These are phyloP conservation scores for Adansonia gregorii DNA, from an alignment of 441 rosid species.

Conservation along the genomic window DNA sequence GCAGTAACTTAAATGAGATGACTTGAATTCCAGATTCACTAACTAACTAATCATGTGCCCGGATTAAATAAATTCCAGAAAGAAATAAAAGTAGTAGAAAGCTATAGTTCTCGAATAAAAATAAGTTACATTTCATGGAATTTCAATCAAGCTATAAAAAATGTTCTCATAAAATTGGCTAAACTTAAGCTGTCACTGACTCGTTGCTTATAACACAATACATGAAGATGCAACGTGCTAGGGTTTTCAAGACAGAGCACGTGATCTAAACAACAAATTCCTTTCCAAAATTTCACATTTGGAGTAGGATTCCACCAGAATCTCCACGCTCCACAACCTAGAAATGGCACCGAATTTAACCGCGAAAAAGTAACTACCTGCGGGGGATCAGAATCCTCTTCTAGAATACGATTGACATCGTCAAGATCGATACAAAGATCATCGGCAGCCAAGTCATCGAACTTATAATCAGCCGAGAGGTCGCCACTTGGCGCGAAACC, in stretches of 20 bases:
- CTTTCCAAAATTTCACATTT: not conserved
- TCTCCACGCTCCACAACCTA: constrained; percentile 13
- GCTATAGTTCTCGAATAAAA: not conserved
- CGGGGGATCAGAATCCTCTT: constrained; percentile 44
- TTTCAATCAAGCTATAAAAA: not conserved
- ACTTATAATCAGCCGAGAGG: constrained; percentile 31
- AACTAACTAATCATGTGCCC: not conserved
- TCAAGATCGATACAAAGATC: constrained; percentile 56
- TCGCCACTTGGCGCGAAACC: constrained; percentile 24
- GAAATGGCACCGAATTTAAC: constrained; percentile 11
- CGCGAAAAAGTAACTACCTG: constrained; percentile 44
- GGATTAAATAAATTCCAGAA: not conserved
- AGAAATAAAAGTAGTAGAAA: not conserved
- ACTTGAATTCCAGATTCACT: not conserved
- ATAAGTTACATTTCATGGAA: not conserved
- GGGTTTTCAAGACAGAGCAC: constrained; percentile 3
- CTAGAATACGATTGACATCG: constrained; percentile 44
- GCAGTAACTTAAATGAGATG: constrained; percentile 2
- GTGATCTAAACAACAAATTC: constrained; percentile 11
- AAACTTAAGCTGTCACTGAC: constrained; percentile 14
- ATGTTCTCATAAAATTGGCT: constrained; percentile 1
- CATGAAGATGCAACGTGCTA: not conserved
- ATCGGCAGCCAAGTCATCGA: constrained; percentile 42
- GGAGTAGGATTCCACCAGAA: constrained; percentile 1
- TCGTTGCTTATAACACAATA: not conserved